These are phyloP conservation scores for Urochloa ruziziensis DNA, from an alignment of 176 grass and related monocot species.

Conservation along the genomic window DNA sequence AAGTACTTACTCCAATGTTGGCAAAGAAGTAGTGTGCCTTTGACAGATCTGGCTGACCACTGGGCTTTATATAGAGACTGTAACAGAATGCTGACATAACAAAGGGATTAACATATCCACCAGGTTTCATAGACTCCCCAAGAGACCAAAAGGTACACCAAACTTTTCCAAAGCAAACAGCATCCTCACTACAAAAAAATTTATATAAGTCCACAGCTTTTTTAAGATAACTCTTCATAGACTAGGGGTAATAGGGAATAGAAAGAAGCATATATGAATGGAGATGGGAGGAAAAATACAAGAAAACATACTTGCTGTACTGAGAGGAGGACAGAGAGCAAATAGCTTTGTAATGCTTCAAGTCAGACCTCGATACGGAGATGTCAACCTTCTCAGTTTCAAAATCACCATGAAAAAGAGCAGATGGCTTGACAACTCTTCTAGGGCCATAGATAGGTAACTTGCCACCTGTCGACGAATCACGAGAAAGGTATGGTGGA, in stretches of 20 bases:
- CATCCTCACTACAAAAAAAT: background rate
- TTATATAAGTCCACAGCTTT: no score
- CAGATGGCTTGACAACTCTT: background rate
- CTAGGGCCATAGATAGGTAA: background rate
- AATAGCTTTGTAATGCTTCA: background rate
- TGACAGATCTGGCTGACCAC: background rate
- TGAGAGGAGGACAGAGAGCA: background rate
- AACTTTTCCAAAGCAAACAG: background rate
- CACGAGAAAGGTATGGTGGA: background rate
- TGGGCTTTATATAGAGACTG: background rate
- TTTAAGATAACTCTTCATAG: no score
- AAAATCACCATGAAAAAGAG: background rate
- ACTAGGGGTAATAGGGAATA: no score
- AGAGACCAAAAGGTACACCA: background rate
- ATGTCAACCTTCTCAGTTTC: fast-evolving
- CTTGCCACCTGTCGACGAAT: background rate
- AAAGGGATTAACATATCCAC: background rate
- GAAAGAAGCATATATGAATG: no score
- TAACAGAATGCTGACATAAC: background rate
- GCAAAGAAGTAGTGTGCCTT: background rate
- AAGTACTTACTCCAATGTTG: background rate
- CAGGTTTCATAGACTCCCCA: background rate
- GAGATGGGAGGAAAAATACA: no score
- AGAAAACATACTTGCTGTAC: background rate
- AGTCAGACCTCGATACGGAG: background rate